These are phyloP conservation scores for Ophiostoma sp. DNA, from an alignment of 2,329 filamentous ascomycete species.

Conservation along the genomic window DNA sequence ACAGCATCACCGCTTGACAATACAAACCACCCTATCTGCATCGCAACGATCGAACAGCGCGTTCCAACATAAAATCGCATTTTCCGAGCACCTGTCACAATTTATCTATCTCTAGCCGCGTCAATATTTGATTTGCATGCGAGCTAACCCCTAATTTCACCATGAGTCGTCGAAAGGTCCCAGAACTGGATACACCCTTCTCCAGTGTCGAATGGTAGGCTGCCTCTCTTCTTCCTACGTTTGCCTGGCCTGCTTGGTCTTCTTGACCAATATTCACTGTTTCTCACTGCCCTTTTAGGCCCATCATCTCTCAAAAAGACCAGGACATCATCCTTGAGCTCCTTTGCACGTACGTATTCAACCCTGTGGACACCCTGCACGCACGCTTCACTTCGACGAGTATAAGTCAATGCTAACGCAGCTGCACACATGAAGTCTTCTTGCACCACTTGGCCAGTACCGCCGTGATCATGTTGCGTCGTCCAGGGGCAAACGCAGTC, in stretches of 20 bases:
- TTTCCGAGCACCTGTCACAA: neutral
- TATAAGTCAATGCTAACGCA: neutral
- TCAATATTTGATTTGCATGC: neutral
- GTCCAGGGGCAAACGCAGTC: constrained; percentile 60
- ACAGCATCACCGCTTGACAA: neutral
- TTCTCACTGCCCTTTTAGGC: constrained; percentile 48
- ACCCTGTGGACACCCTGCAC: neutral
- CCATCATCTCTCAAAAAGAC: constrained; percentile 55
- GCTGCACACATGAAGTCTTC: constrained; percentile 47
- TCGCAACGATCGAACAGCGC: neutral
- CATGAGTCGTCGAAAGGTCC: constrained; percentile 59
- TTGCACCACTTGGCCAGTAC: constrained; percentile 64
- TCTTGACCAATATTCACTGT: neutral
- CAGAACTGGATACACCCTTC: constrained; percentile 67
- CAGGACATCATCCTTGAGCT: constrained; percentile 67
- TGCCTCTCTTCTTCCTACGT: neutral
- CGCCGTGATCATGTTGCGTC: constrained; percentile 53
- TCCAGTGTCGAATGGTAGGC: constrained; percentile 60
- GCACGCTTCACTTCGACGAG: neutral
- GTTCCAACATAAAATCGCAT: neutral
- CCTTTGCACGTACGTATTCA: constrained; percentile 53
- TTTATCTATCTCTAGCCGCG: neutral
- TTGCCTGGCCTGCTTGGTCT: neutral
- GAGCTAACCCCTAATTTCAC: neutral
- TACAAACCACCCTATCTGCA: neutral